phyloP scores from a whole-genome alignment of 1,139 yeast species.

The Arxiozyma telluris region DNA sequence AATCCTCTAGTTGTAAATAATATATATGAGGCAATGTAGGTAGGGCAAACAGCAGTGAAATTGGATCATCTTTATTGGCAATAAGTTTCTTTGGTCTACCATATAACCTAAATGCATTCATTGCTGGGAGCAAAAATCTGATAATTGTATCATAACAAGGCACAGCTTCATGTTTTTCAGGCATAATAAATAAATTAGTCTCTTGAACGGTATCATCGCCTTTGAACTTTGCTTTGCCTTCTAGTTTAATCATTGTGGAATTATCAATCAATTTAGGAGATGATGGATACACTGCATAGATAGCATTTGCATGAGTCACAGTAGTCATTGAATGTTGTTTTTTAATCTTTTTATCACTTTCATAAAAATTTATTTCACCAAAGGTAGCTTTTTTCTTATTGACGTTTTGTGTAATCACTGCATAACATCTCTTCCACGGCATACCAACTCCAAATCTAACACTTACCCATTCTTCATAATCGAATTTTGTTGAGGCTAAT shows the following conservation, averaged over 20 bases:
- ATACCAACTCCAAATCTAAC: conserved; percentile 93
- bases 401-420: conserved; percentile 72
- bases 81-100: conserved; percentile 86
- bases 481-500: conserved; percentile 73
- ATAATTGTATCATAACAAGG: conserved; percentile 92
- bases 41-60: conserved; percentile 77
- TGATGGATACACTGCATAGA: conserved; percentile 92
- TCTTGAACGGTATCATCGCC: conserved; percentile 54
- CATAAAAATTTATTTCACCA: conserved; percentile 52
- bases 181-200: conserved; percentile 87
- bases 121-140: conserved; percentile 72
- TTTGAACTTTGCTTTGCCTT: conserved; percentile 66
- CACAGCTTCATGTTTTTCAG: conserved; percentile 86
- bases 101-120: conserved; percentile 79
- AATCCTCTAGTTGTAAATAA: conserved; percentile 58
- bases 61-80: conserved; percentile 75
- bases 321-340: conserved; percentile 74
- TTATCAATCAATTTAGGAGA: conserved; percentile 70
- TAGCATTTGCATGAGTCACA: conserved; percentile 57
- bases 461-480: conserved; percentile 90
- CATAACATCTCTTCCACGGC: conserved; percentile 95
- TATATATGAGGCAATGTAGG: conserved; percentile 87
- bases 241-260: conserved; percentile 80
- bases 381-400: conserved; percentile 36
- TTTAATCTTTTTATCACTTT: conserved; percentile 51